Evolutionary conservation across 768 basidiomycete genomes (phyloP).

Genomic region (Boletellus ananas): DNA sequence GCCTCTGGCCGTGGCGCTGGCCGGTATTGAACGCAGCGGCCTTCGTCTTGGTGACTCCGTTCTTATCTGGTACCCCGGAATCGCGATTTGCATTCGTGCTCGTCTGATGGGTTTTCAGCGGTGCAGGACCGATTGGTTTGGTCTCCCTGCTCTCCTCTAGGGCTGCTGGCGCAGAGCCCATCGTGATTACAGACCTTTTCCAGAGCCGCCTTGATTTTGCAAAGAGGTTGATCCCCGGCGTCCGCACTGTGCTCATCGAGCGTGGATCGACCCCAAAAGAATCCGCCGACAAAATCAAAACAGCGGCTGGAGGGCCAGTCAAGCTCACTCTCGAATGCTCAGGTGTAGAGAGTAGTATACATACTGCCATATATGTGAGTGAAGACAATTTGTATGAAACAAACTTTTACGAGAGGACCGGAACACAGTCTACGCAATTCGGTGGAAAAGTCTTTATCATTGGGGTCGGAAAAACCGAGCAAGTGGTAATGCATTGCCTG

Average conservation of each 20-base stretch:
- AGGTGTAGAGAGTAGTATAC: constrained; percentile 59
- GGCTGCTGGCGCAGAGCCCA: constrained; percentile 67
- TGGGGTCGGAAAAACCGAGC: constrained; percentile 64
- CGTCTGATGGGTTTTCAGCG: constrained; percentile 36
- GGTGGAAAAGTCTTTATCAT: constrained; percentile 70
- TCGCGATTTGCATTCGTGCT: not conserved
- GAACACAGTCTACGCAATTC: constrained; percentile 53
- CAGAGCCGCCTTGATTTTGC: constrained; percentile 65
- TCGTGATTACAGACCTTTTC: constrained; percentile 66
- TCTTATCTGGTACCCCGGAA: constrained; percentile 48
- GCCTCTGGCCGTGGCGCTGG: constrained; percentile 62
- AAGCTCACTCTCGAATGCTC: constrained; percentile 61
- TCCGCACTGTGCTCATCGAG: constrained; percentile 53
- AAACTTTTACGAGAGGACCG: not conserved
- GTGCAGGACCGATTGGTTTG: constrained; percentile 66
- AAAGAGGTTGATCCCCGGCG: constrained; percentile 55
- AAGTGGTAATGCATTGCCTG: constrained; percentile 37
- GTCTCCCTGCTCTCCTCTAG: constrained; percentile 58
- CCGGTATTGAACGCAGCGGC: constrained; percentile 61
- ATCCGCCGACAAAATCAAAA: constrained; percentile 50
- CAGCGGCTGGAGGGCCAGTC: constrained; percentile 45
- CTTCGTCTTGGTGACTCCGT: constrained; percentile 63
- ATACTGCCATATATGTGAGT: constrained; percentile 54
- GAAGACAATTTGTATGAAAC: not conserved
- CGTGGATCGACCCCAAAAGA: constrained; percentile 45